Evolutionary conservation across 257 asterid species (phyloP), one percentile per base, ranked within the genome.

Genomic region (Prunella vulgaris): DNA sequence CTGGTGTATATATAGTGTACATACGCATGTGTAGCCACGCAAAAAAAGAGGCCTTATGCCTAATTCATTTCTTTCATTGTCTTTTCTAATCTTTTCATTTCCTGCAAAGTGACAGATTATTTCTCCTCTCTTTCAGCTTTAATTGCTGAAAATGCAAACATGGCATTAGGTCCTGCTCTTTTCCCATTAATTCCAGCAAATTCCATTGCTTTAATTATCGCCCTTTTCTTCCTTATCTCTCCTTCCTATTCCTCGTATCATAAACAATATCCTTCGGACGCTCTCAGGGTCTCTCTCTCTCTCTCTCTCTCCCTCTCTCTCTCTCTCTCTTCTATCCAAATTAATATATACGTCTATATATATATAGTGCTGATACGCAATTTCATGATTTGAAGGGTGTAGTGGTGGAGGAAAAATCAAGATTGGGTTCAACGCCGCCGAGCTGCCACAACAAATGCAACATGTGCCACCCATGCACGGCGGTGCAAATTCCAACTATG

Each of bases 401-500:
- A 51, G 72, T 84, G 75, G 82, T 66, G 78, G 93, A 81, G 72
- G 96, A 89, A 38, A 94, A 91, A 61, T 75, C 96, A 24, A 84
- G 97, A 48, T 33, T 94, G 70, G 99, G 99, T 10, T 94, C 99
- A 13, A 87, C 84, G 73, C 99, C 99, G 42, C 99, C 99, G 69
- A 89, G 91, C 38, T 94, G 99, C 64, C 83, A 91, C 84, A 91
- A 87, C 87, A 94, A 87, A 67, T 94, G 97, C 84, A 89, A 91
- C 83, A 80, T 85, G 64, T 94, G 97, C 81, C 97, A 89, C 81
- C 99, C 99, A 14, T 94, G 99, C 96, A 83, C 80, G 89, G 97
- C 99, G 24, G 95, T 78, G 67, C 96, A 94, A 64, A 87, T 82
- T 20, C 99, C 99, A 1, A 79, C 97, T 0, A 62, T 83, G 33